Base-by-base conservation (phyloP, 75 land plant species). In the Cunninghamia lanceolata region DNA sequence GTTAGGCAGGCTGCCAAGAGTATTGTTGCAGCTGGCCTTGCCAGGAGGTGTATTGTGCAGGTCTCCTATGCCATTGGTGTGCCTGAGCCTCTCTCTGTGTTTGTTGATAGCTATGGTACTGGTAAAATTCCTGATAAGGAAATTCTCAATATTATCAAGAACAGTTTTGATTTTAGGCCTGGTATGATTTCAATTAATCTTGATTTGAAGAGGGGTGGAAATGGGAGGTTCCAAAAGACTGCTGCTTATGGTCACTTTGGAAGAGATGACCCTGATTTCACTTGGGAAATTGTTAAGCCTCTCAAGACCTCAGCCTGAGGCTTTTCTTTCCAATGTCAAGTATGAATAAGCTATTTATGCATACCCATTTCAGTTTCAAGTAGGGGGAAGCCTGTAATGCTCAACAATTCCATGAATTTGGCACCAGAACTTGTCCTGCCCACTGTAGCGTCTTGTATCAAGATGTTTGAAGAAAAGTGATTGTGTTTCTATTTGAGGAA, bases 41-140 rank as follows among this genome's bases (percentile, higher is more conserved):
- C 90, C 1, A 46, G 90, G n/a, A 66, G 90, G 35, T 87, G 86
- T 50, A 73, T 89, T 36, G 89, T 89, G 11, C 90, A 89, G 53
- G 91, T 90, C 0, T 90, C 91, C 13, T 90, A 89, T 52, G 91
- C 91, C 79, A 90, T 90, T 84, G 91, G 91, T 9, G 91, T 90
- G n/a, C 91, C 91, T 10, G 88, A 86, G 87, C 91, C 91, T 39
- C 89, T 89, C 5, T 90, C 91, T 32, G 91, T 90, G 59, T 90
- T 90, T 73, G 91, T 90, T 0, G 91, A 90, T 30, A 86, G 88
- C 21, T 90, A 89, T 66, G 87, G 82, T 3, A 90, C 91, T 15
- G 91, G 91, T 5, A 89, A 83, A 39, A 78, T 89, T 35, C 85
- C 85, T 0, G 91, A 90, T 36, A 46, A 36, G 83, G 88, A 91